Percentiles rank a stretch among this genome's conserved stretches.
Conservation (phyloP, 495 filamentous ascomycete genomes). For the Rhypophila decipiens region DNA sequence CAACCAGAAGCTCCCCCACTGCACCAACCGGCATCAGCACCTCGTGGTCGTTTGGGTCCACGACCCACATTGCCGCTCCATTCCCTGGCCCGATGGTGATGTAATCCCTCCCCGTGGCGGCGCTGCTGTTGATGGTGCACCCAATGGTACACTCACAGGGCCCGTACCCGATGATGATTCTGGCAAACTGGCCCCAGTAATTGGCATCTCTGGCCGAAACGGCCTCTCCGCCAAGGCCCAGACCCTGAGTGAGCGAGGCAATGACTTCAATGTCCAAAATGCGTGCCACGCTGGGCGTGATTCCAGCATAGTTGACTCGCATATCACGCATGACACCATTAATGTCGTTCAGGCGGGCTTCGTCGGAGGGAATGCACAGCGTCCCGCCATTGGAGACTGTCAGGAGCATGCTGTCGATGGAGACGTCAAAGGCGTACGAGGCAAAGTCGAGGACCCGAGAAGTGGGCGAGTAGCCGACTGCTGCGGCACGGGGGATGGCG, state of each 20-base stretch:
- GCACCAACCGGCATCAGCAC: conserved; percentile 35
- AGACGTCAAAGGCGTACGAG: conserved; percentile 46
- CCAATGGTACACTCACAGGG: conserved; percentile 45
- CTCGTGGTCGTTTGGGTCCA: conserved; percentile 23
- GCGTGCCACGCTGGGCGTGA: conserved; percentile 51
- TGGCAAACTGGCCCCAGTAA: conserved; percentile 18
- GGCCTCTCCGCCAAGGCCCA: conserved; percentile 22
- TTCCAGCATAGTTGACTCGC: conserved; percentile 36
- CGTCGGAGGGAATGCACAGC: conserved; percentile 56
- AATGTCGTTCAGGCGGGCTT: conserved; percentile 36
- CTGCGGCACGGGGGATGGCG: conserved; percentile 31
- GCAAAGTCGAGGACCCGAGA: conserved; percentile 45
- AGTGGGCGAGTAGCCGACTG: conserved; percentile 30
- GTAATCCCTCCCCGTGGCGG: conserved; percentile 32
- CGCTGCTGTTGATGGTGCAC: conserved; percentile 40
- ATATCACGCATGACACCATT: conserved; percentile 32
- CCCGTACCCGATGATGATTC: conserved; percentile 48
- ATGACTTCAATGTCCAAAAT: conserved; percentile 37
- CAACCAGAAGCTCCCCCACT: conserved; percentile 52
- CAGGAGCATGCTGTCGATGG: conserved; percentile 44
- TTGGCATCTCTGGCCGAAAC: conserved; percentile 9
- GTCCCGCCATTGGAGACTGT: conserved; percentile 51
- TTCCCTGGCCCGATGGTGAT: conserved; percentile 18
- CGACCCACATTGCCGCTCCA: conserved; percentile 23
- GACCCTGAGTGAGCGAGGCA: conserved; percentile 26